Evolutionary conservation across 116 monocot species (phyloP).

Genomic region (Phalaenopsis hybrid): DNA sequence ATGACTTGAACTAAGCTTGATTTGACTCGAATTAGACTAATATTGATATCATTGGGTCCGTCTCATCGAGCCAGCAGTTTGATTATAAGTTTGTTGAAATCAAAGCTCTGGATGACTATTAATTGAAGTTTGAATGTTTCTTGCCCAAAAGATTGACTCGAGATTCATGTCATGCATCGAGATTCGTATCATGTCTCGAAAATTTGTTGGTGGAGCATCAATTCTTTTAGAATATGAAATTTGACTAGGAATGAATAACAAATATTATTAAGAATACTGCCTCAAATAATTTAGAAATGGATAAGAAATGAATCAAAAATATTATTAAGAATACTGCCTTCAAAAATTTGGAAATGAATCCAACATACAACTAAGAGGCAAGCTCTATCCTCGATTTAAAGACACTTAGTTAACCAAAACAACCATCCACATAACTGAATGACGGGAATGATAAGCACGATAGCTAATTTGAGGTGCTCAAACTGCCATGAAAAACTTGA

Average conservation of each 20-base stretch:
- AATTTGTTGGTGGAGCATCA: no score
- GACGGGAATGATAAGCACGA: background rate
- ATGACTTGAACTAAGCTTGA: no score
- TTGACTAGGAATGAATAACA: background rate
- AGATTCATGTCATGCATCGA: no score
- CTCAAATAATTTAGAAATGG: background rate
- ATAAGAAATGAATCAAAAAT: background rate
- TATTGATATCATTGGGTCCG: no score
- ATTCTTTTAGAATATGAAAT: background rate
- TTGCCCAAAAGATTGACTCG: no score
- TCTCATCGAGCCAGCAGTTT: no score
- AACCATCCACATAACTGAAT: background rate
- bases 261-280: background rate
- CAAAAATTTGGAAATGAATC: background rate
- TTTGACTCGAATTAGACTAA: no score
- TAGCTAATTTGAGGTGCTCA: background rate
- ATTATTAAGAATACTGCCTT: background rate
- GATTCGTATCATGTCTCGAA: no score
- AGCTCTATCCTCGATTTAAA: background rate
- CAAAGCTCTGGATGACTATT: no score
- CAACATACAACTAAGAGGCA: background rate
- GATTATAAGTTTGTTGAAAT: no score
- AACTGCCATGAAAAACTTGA: background rate
- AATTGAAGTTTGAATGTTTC: no score
- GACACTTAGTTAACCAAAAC: background rate